phyloP scores from a whole-genome alignment of 2,329 filamentous ascomycete genomes.

The Ceratocystis colombiana region DNA sequence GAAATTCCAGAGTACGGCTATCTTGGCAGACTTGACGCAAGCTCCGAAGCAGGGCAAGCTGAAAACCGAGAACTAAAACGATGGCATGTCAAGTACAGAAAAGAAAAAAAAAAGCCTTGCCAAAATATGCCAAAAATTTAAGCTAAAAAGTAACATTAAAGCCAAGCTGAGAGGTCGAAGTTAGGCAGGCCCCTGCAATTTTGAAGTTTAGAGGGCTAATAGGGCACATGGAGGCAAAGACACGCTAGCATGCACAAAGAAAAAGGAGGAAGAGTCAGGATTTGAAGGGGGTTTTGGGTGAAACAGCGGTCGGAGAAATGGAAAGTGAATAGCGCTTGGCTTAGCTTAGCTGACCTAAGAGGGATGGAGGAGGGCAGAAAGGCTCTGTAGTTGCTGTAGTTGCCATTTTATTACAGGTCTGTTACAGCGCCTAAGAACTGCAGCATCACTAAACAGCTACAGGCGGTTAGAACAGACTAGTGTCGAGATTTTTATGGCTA shows the following conservation, averaged over 20 bases:
- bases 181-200: not conserved
- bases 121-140: too few species aligned
- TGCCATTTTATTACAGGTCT: not conserved
- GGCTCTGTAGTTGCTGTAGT: not conserved
- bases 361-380: not conserved
- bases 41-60: not conserved
- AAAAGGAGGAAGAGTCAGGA: not conserved
- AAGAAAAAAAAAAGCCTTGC: not conserved
- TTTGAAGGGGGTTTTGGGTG: not conserved
- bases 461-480: too few species aligned
- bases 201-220: not conserved
- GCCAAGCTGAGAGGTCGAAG: not conserved
- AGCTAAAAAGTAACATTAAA: not conserved
- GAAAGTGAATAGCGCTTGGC: not conserved
- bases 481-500: too few species aligned
- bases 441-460: too few species aligned
- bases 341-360: too few species aligned
- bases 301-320: slow-evolving; percentile 6
- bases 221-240: too few species aligned
- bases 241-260: not conserved
- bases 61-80: not conserved
- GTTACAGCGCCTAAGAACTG: not conserved
- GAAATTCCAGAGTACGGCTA: not conserved
- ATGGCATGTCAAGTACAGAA: not conserved
- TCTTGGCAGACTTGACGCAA: not conserved